Evolutionary conservation across 2,329 filamentous ascomycete genomes (phyloP).

Genomic region (Pyricularia grisea): DNA sequence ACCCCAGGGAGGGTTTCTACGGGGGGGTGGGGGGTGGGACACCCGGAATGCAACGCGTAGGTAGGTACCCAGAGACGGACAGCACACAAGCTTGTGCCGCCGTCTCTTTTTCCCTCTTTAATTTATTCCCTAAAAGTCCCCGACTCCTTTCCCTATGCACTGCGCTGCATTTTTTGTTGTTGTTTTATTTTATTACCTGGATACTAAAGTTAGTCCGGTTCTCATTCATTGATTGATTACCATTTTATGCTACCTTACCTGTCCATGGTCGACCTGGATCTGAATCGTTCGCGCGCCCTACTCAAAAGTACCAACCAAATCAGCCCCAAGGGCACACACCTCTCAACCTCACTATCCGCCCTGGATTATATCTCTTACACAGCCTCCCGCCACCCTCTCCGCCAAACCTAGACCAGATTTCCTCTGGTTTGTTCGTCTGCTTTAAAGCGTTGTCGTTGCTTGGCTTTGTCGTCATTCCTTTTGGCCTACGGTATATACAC

Average conservation of each 20-base stretch:
- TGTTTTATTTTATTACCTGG: background rate
- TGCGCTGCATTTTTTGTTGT: background rate
- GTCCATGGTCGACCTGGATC: background rate
- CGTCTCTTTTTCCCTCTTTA: background rate
- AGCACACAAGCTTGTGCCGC: background rate
- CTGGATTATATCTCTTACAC: background rate
- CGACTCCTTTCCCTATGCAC: background rate
- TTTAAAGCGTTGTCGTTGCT: background rate
- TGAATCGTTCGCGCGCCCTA: background rate
- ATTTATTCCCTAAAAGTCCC: background rate
- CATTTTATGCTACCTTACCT: background rate
- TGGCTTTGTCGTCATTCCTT: background rate
- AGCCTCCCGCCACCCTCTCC: background rate
- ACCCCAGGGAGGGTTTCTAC: background rate
- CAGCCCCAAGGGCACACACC: background rate
- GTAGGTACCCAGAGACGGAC: background rate
- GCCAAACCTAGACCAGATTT: background rate
- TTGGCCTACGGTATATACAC: background rate
- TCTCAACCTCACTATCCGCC: background rate
- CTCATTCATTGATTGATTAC: background rate
- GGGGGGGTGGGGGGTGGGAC: no score
- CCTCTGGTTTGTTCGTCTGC: background rate
- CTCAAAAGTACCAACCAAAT: background rate
- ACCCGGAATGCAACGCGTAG: background rate
- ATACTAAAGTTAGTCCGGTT: background rate